Evolutionary conservation across 2,329 filamentous ascomycete genomes (phyloP), one percentile per base, ranked within the genome.

Genomic region (Bipolaris victoriae): DNA sequence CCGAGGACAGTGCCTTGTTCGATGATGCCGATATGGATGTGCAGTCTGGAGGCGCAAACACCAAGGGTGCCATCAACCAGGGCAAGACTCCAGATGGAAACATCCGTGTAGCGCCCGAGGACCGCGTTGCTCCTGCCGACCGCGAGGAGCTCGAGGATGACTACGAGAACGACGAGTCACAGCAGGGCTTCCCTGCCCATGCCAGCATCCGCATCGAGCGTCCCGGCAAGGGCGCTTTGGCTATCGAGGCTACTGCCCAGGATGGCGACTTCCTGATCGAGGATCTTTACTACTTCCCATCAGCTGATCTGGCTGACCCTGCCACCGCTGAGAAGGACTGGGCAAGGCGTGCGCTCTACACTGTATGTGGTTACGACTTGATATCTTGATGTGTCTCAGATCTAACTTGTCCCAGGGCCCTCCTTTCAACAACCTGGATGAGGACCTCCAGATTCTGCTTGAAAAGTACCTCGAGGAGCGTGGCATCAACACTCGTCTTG

Each of bases 401-500:
- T 26, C 54, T 57, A 48, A 57, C 37, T 52, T 26, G 2, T 7
- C 53, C 5, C 5, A 57, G 55, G 95, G 95, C 54, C 95, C 95
- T 60, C 90, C 92, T 53, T 98, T 97, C 77, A 89, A 88, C 79
- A 96, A 91, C 82, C 87, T 99, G 57, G 95, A 99, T 75, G 92
- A 97, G 81, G 94, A 98, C 76, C 86, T 99, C 43, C 94, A 98
- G 83, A 84, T 92, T 52, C 84, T 97, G 69, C 84, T 98, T 76
- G 94, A 98, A 84, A 87, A 90, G 69, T 99, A 94, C 82, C 86
- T 99, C 63, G 92, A 97, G 79, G 95, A 97, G 85, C 87, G 95
- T 69, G 95, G 94, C 64, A 87, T 99, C 79, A 92, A 94, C 72
- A 88, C 90, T 69, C 86, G 89, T 57, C 85, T 99, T 69, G 94